Base-by-base conservation (phyloP, 2,329 filamentous ascomycete genomes). In the Sporothrix pallida region DNA sequence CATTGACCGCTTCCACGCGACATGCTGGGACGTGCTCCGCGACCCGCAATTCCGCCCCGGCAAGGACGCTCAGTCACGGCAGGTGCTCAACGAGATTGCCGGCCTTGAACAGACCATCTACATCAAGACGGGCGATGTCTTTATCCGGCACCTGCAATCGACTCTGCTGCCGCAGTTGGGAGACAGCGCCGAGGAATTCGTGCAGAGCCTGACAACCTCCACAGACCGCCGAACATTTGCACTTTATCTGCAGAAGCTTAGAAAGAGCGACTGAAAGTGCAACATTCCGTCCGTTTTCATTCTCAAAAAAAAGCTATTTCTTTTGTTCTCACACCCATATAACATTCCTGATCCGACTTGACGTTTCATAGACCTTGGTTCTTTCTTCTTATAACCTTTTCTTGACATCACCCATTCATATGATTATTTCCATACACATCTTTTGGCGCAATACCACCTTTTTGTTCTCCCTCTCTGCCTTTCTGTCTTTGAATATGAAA, bases 101-200 rank as follows among this genome's bases (percentile, higher is more conserved):
- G 89, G 87, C 2, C 83, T 99, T 74, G 94, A 99, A 82, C 94
- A 96, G 82, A 91, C 89, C 50, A 96, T 99, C 75, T 95, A 98
- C 80, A 87, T 89, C 77, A 98, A 98, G 84, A 95, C 93, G 13
- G 96, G 96, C 37, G 89, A 92, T 70, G 87, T 89, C 73, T 98
- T 97, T 80, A 87, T 95, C 31, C 87, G 88, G 75, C 88, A 92
- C 78, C 82, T 95, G 65, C 89, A 90, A 77, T 84, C 85, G 17
- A 84, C 85, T 1, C 87, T 94, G 73, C 89, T 95, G 77, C 86
- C 89, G 0, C 86, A 84, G 63, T 84, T 94, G 77, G 91, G 91
- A 0, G 74, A 68, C 26, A 87, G 89, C 72, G 89, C 88, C 9
- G 84, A 88, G 72, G 84, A 88, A 72, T 91, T 90, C 77, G 80